Evolutionary conservation across 352 stramenopile species (phyloP).

Genomic region (Globisporangium paroecandrum): DNA sequence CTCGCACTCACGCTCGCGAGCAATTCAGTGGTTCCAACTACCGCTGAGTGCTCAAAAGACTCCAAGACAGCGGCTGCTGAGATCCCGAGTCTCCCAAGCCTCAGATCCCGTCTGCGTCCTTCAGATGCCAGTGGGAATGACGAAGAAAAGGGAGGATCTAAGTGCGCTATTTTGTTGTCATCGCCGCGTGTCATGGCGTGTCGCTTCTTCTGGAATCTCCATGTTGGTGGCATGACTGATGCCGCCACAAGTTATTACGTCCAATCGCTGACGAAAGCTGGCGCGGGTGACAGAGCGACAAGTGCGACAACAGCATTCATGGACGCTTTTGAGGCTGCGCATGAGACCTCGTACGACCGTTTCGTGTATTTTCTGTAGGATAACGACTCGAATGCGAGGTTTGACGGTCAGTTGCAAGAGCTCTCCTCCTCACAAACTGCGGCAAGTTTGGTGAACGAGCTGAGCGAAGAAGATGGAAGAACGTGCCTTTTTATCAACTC

Average conservation of each 20-base stretch:
- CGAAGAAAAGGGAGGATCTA: background rate
- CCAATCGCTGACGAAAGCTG: constrained; percentile 9
- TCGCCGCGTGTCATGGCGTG: constrained; percentile 9
- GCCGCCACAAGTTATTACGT: background rate
- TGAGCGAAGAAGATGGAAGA: constrained; percentile 35
- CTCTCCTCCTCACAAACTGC: background rate
- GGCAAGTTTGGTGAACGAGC: constrained; percentile 17
- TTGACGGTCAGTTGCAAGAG: background rate
- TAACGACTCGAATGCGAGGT: constrained; percentile 17
- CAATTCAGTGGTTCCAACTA: background rate
- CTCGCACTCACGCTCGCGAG: background rate
- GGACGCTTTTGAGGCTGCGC: constrained; percentile 30
- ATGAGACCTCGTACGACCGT: constrained; percentile 42
- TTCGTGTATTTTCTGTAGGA: constrained; percentile 51
- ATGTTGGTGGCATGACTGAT: constrained; percentile 22
- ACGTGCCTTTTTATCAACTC: constrained; percentile 33
- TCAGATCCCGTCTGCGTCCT: background rate
- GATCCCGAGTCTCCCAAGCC: constrained; percentile 2
- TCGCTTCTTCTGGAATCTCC: constrained; percentile 61
- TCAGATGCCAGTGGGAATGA: background rate
- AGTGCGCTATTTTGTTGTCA: background rate
- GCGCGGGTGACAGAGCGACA: constrained; percentile 18
- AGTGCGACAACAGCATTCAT: constrained; percentile 25
- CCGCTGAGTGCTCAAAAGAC: background rate
- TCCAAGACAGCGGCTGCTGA: background rate